These are phyloP conservation scores for Lolium rigidum DNA, from an alignment of 176 grass and related monocot species.

Conservation along the genomic window DNA sequence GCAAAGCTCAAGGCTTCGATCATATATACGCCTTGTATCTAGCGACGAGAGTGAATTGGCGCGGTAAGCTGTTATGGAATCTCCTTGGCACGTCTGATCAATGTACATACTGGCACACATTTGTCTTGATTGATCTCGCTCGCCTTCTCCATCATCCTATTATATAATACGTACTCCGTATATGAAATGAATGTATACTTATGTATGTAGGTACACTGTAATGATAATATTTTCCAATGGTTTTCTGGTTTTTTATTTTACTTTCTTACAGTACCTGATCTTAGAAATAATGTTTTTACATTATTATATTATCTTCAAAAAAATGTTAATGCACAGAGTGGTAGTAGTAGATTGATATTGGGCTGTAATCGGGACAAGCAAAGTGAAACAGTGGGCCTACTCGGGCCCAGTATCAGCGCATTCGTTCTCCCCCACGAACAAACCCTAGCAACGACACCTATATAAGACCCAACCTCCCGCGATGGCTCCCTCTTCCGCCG, in stretches of 20 bases:
- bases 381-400: neutral
- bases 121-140: neutral
- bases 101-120: conserved; percentile 15
- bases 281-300: too few species aligned
- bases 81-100: neutral
- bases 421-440: neutral
- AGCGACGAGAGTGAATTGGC: neutral
- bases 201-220: neutral
- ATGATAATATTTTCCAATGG: too few species aligned
- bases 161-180: neutral
- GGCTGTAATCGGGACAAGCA: neutral
- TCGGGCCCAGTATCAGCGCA: neutral
- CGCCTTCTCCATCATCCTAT: neutral
- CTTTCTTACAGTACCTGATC: too few species aligned
- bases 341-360: neutral
- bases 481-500: neutral
- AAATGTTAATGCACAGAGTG: too few species aligned
- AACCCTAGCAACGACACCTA: neutral
- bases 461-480: neutral
- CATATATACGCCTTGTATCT: conserved; percentile 5
- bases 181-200: neutral
- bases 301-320: too few species aligned
- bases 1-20: neutral
- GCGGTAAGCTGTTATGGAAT: neutral
- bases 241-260: too few species aligned